A percentile compares a stretch with the other conserved stretches of the same genome.
Conservation (phyloP, 371 early-diverging fungal species). For the Mucor lusitanicus region DNA sequence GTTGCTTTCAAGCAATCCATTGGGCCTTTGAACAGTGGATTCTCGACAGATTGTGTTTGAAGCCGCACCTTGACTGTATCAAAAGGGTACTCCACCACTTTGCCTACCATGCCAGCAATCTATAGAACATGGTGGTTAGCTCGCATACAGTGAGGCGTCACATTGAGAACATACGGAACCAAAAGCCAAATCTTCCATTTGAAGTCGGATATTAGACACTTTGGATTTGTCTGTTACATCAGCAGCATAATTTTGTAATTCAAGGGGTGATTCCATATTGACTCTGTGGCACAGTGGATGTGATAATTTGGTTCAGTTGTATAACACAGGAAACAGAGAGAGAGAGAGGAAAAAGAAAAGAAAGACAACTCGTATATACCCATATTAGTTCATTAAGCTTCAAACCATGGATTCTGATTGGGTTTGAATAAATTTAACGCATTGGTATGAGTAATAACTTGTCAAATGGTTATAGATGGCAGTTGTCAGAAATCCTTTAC, state of each 20-base stretch:
- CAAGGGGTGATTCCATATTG: neutral
- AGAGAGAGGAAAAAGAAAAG: neutral
- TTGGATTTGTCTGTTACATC: neutral
- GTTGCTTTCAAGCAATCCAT: slow-evolving; percentile 78
- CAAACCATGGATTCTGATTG: neutral
- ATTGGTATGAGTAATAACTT: neutral
- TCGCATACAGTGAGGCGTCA: neutral
- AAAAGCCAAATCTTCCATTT: slow-evolving; percentile 25
- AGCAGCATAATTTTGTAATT: neutral
- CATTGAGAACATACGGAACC: slow-evolving; percentile 16
- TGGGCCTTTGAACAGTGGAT: slow-evolving; percentile 76
- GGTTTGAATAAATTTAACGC: slow-evolving; percentile 3
- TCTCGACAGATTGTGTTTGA: slow-evolving; percentile 79
- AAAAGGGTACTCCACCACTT: slow-evolving; percentile 93
- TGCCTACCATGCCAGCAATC: slow-evolving; percentile 88
- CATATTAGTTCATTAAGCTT: neutral
- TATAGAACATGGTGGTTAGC: slow-evolving; percentile 7
- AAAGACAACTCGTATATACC: too few species aligned
- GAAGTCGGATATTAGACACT: slow-evolving; percentile 20
- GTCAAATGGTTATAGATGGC: neutral
- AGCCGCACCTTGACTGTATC: slow-evolving; percentile 97
- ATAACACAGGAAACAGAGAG: neutral
- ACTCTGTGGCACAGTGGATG: neutral
- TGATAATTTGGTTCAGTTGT: neutral
- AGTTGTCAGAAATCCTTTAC: neutral